Conservation (phyloP, 208 protist genomes). For the Acanthamoeba healyi region DNA sequence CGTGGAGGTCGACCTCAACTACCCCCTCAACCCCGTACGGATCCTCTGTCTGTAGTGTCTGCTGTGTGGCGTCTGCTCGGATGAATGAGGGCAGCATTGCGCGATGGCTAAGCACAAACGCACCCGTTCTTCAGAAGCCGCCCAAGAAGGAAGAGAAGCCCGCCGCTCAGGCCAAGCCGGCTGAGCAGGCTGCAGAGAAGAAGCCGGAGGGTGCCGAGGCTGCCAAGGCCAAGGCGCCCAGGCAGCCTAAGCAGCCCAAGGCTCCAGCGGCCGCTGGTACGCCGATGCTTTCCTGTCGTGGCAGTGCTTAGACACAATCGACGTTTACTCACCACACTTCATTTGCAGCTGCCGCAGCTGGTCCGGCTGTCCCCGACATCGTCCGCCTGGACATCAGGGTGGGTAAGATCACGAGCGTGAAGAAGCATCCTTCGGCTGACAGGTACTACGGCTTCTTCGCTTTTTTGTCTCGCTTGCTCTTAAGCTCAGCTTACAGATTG, state of each 20-base stretch:
- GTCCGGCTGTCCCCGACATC: constrained; percentile 20
- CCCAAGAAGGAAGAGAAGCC: constrained; percentile 68
- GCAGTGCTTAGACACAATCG: not conserved
- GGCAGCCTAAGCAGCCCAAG: constrained; percentile 65
- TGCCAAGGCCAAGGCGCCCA: constrained; percentile 9
- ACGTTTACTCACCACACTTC: not conserved
- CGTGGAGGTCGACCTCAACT: constrained; percentile 33
- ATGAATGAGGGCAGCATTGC: no score
- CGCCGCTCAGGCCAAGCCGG: not conserved
- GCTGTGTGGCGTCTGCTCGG: not conserved
- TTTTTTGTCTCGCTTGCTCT: not conserved
- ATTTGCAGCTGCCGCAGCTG: not conserved
- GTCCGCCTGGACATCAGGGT: constrained; percentile 64
- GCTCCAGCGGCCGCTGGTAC: constrained; percentile 29
- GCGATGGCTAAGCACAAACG: not conserved
- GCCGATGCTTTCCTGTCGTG: not conserved
- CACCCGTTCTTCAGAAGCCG: constrained; percentile 10
- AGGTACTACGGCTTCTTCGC: not conserved
- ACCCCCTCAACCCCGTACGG: constrained; percentile 44
- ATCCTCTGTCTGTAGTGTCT: not conserved
- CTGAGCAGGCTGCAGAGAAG: not conserved
- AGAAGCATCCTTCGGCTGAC: constrained; percentile 71
- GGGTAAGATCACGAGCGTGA: constrained; percentile 7
- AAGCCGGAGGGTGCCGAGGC: not conserved
- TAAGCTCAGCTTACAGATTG: not conserved